phyloP scores from a whole-genome alignment of 1,139 yeast genomes.

The Lodderomyces beijingensis region DNA sequence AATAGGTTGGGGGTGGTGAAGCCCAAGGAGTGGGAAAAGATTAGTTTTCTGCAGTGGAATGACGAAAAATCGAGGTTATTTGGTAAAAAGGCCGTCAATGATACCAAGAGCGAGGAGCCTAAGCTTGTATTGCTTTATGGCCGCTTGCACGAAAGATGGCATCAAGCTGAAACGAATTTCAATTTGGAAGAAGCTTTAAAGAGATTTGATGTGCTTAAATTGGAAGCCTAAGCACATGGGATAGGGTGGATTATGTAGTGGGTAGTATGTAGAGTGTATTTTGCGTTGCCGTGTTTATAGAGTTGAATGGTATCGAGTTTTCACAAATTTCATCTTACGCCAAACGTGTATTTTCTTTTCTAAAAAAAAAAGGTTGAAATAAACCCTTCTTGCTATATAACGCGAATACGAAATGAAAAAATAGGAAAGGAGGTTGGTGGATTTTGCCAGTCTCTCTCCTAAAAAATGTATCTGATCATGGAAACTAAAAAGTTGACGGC shows the following conservation, averaged over 20 bases:
- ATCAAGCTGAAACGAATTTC: conserved; percentile 16
- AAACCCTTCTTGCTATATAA: too few relatives aligned
- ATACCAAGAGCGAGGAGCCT: conserved; percentile 34
- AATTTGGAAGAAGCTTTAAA: conserved; percentile 17
- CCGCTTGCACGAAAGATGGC: conserved; percentile 40
- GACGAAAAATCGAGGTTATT: conserved; percentile 37
- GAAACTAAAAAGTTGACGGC: conserved; percentile 12
- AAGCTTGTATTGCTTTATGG: conserved; percentile 33
- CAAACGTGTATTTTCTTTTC: too few relatives aligned
- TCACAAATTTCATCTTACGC: too few relatives aligned
- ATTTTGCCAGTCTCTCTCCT: too few relatives aligned
- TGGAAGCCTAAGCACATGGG: conserved; percentile 6
- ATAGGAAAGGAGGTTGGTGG: too few relatives aligned
- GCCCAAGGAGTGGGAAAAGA: conserved; percentile 36
- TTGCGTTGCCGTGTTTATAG: not conserved
- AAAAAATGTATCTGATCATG: conserved; percentile 10
- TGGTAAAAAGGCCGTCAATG: conserved; percentile 29
- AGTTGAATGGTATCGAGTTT: conserved; percentile 1
- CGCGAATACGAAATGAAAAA: too few relatives aligned
- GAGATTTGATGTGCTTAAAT: conserved; percentile 15
- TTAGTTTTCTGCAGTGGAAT: conserved; percentile 33
- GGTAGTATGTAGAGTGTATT: not conserved
- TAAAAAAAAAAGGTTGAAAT: too few relatives aligned
- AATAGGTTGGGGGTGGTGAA: conserved; percentile 25
- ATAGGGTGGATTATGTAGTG: too few relatives aligned